These are phyloP conservation scores for Fusarium tupiense DNA, from an alignment of 2,329 filamentous ascomycete genomes.

Conservation along the genomic window DNA sequence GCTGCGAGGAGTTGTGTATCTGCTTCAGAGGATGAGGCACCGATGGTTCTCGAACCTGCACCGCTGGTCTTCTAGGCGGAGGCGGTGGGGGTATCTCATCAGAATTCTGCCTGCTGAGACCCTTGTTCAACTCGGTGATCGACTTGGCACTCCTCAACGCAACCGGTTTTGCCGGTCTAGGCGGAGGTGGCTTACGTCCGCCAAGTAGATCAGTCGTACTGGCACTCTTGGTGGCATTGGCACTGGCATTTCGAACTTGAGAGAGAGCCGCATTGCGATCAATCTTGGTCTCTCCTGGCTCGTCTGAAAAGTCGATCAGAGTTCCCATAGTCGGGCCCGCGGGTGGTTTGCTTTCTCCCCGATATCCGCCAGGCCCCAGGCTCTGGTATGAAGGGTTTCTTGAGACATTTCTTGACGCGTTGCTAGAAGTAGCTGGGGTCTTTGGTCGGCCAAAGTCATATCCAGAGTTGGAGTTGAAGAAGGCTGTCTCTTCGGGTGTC, in stretches of 20 bases:
- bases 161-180: conserved; percentile 66
- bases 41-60: conserved; percentile 30
- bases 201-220: conserved; percentile 46
- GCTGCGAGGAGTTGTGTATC: conserved; percentile 53
- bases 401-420: conserved; percentile 27
- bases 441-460: conserved; percentile 47
- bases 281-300: conserved; percentile 53
- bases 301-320: conserved; percentile 69
- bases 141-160: conserved; percentile 61
- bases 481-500: conserved; percentile 74
- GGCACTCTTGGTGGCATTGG: conserved; percentile 25
- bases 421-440: conserved; percentile 42
- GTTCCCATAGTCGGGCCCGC: conserved; percentile 61
- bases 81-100: conserved; percentile 46
- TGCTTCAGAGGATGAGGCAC: conserved; percentile 53
- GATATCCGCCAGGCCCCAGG: conserved; percentile 29
- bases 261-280: conserved; percentile 48
- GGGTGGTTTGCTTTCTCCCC: conserved; percentile 39
- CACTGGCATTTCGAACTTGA: conserved; percentile 41
- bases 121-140: conserved; percentile 40
- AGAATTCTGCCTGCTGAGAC: conserved; percentile 30
- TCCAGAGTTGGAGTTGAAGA: conserved; percentile 80
- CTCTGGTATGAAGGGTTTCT: conserved; percentile 42
- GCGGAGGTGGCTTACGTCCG: conserved; percentile 56
- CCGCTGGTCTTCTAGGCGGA: conserved; percentile 48